phyloP scores from a whole-genome alignment of 106 monocot species.

The Gastrodia elata region DNA sequence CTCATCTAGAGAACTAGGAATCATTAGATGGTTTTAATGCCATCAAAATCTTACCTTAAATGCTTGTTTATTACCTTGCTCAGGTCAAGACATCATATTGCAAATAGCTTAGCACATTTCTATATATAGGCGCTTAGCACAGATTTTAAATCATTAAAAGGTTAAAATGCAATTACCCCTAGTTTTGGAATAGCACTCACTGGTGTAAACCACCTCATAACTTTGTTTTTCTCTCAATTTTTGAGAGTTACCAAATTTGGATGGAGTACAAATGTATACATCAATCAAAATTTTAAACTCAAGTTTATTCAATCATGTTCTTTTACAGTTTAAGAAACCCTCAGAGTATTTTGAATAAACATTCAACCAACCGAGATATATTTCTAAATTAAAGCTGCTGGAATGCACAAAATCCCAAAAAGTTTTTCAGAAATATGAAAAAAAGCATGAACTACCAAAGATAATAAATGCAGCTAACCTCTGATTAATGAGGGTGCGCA shows the following conservation, averaged over 20 bases:
- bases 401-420: background rate
- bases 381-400: background rate
- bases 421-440: background rate
- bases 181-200: background rate
- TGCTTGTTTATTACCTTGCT: background rate
- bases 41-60: background rate
- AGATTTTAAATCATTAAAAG: background rate
- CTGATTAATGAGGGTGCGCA: slow-evolving; percentile 82
- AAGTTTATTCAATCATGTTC: background rate
- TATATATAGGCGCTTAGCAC: background rate
- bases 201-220: background rate
- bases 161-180: background rate
- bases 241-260: background rate
- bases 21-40: background rate
- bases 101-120: background rate
- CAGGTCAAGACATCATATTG: background rate
- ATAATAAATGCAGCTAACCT: slow-evolving; percentile 22
- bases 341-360: background rate
- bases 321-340: background rate
- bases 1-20: background rate
- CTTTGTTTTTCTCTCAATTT: background rate
- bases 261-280: background rate
- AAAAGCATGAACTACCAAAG: slow-evolving; percentile 1
- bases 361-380: too few relatives aligned
- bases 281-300: background rate